Conservation (phyloP, 352 stramenopile genomes). For the Phytopythium cucurbitacearum region DNA sequence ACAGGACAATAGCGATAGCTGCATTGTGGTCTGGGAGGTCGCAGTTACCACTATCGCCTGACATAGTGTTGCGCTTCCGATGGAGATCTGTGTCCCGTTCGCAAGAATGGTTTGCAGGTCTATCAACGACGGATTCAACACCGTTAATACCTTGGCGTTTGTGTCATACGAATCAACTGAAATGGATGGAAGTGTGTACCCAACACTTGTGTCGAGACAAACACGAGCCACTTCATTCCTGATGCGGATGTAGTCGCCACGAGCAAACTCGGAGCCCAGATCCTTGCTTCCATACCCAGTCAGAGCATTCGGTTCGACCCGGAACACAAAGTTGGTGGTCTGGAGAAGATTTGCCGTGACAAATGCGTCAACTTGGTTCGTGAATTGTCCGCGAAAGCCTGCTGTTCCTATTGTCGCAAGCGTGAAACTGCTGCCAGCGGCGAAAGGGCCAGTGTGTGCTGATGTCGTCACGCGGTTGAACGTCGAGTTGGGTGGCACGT, state of each 20-base stretch:
- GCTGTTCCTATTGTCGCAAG: constrained; percentile 40
- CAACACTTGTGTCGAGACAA: constrained; percentile 55
- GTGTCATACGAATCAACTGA: constrained; percentile 25
- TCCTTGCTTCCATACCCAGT: constrained; percentile 31
- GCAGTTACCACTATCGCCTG: constrained; percentile 9
- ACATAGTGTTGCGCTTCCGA: constrained; percentile 17
- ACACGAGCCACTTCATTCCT: constrained; percentile 54
- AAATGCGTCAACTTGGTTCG: constrained; percentile 38
- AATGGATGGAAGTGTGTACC: constrained; percentile 41
- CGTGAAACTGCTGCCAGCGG: constrained; percentile 54
- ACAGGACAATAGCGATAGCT: background rate
- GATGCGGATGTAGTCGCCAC: constrained; percentile 59
- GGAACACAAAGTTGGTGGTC: constrained; percentile 42
- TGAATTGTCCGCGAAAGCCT: constrained; percentile 48
- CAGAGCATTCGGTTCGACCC: constrained; percentile 28
- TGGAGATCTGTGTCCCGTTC: constrained; percentile 12
- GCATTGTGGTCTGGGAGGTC: constrained; percentile 10
- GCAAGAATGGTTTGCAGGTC: constrained; percentile 23
- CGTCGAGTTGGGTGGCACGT: constrained; percentile 26
- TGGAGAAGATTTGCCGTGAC: constrained; percentile 28
- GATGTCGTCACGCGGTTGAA: constrained; percentile 67
- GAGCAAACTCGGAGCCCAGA: constrained; percentile 35
- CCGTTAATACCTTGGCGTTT: constrained; percentile 24
- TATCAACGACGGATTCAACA: constrained; percentile 26
- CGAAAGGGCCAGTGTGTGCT: constrained; percentile 65